Evolutionary conservation across 306 rosid species (phyloP).

Genomic region (Corylus heterophylla): DNA sequence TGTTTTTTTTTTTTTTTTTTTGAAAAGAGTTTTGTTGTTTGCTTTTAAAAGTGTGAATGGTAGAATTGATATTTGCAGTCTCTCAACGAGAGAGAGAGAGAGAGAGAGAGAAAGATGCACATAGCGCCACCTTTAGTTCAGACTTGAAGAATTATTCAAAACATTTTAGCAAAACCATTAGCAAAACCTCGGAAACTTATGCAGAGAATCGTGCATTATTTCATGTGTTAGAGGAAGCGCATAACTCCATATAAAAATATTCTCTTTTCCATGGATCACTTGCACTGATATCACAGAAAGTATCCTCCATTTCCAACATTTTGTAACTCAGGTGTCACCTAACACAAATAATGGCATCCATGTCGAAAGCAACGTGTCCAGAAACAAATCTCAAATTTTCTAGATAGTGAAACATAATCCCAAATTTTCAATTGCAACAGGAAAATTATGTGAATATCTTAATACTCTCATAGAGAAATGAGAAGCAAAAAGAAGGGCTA

Average conservation of each 20-base stretch:
- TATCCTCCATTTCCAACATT: not conserved
- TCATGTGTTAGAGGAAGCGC: not conserved
- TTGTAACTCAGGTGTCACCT: not conserved
- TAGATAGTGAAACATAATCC: not conserved
- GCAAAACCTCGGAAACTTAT: too few relatives aligned
- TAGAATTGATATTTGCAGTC: too few relatives aligned
- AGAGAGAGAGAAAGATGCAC: not conserved
- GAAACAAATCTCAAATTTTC: not conserved
- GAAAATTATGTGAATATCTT: conserved; percentile 2
- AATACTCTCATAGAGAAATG: conserved; percentile 3
- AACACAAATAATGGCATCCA: not conserved
- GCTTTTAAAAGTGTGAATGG: too few relatives aligned
- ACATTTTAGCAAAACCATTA: too few relatives aligned
- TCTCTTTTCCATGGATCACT: not conserved
- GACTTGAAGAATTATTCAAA: not conserved
- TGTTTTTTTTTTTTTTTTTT: too few relatives aligned
- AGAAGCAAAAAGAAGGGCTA: conserved; percentile 10
- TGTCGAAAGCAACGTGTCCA: not conserved
- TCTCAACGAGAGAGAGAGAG: too few relatives aligned
- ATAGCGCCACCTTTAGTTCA: not conserved
- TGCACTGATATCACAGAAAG: not conserved
- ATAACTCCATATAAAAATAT: not conserved
- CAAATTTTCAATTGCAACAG: not conserved
- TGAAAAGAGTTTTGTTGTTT: too few relatives aligned
- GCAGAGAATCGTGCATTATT: not conserved